Percentiles rank a stretch among this genome's conserved stretches.
These are phyloP conservation scores for Prosopis cineraria DNA, from an alignment of 306 rosid species.

Conservation along the genomic window DNA sequence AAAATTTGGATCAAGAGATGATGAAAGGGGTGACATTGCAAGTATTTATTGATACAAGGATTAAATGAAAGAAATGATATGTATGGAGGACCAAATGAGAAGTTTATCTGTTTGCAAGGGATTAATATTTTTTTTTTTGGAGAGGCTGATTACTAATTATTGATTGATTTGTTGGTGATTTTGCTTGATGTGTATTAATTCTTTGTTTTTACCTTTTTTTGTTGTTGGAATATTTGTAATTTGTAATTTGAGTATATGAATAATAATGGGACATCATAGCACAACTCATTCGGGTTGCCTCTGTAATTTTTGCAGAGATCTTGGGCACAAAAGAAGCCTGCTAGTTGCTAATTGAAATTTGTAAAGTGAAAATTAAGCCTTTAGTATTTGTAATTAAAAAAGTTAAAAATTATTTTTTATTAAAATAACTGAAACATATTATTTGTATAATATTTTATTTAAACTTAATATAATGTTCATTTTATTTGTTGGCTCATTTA, in stretches of 20 bases:
- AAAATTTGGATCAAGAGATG: not conserved
- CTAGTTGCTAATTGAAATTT: too few species aligned
- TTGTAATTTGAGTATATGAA: constrained; percentile 50
- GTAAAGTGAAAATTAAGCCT: too few species aligned
- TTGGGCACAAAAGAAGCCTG: not conserved
- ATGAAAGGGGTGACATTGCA: not conserved
- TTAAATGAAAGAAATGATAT: not conserved
- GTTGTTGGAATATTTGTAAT: constrained; percentile 35
- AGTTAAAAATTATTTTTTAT: not conserved
- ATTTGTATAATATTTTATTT: not conserved
- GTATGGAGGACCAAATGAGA: not conserved
- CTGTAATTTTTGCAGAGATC: not conserved
- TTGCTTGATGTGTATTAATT: constrained; percentile 37
- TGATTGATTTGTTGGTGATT: constrained; percentile 68
- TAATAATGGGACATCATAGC: constrained; percentile 40
- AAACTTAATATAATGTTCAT: not conserved
- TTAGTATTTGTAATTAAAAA: not conserved
- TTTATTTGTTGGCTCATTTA: too few species aligned
- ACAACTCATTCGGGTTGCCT: constrained; percentile 25
- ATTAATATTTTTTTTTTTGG: constrained; percentile 32
- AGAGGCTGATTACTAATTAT: constrained; percentile 36
- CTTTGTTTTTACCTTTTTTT: constrained; percentile 28
- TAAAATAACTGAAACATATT: not conserved
- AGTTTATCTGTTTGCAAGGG: not conserved
- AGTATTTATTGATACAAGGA: not conserved